phyloP scores from a whole-genome alignment of 768 basidiomycete genomes.

The Suillus discolor region DNA sequence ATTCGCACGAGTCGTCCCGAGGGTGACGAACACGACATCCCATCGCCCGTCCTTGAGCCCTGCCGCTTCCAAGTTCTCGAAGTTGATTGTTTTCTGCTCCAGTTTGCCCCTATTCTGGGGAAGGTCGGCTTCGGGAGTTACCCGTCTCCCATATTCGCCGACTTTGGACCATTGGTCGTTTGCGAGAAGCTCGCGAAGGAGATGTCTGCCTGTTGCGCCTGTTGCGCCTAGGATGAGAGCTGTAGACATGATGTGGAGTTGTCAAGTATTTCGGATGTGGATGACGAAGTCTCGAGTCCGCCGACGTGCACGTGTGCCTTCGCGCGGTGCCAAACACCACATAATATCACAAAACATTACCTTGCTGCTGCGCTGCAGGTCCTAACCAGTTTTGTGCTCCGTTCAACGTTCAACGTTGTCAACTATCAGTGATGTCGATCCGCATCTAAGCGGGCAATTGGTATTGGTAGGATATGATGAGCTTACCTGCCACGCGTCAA shows the following conservation, averaged over 20 bases:
- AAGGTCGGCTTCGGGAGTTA: slow-evolving; percentile 48
- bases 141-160: slow-evolving; percentile 68
- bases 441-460: no score
- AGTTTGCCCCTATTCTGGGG: slow-evolving; percentile 53
- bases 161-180: slow-evolving; percentile 59
- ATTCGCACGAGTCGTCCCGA: slow-evolving; percentile 63
- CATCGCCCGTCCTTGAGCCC: slow-evolving; percentile 58
- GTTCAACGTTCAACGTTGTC: no score
- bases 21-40: slow-evolving; percentile 77
- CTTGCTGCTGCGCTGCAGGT: no score
- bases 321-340: neutral
- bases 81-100: slow-evolving; percentile 67
- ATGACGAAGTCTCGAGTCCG: no score
- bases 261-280: neutral
- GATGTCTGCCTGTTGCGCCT: slow-evolving; percentile 63
- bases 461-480: no score
- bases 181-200: slow-evolving; percentile 63
- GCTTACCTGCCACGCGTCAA: no score
- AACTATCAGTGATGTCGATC: no score
- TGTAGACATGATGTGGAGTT: neutral
- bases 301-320: neutral
- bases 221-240: slow-evolving; percentile 81
- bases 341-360: neutral
- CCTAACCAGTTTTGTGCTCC: no score
- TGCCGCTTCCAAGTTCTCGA: slow-evolving; percentile 60